phyloP scores from a whole-genome alignment of 345 rosid genomes.

The Passiflora organensis region DNA sequence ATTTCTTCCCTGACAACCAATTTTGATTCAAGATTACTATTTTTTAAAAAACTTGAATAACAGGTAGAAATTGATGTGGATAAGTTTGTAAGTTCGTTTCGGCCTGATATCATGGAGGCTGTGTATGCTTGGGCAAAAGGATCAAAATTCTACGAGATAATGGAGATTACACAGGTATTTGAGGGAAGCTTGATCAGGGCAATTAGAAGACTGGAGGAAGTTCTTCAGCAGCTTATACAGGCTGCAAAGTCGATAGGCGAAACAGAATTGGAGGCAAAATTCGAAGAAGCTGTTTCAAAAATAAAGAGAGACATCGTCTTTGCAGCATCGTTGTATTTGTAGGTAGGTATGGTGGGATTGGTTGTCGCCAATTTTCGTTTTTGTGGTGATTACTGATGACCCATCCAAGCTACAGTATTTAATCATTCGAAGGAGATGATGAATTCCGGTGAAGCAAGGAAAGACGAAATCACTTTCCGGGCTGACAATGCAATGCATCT shows the following conservation, averaged over 20 bases:
- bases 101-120: constrained; percentile 97
- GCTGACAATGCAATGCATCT: too few species aligned
- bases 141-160: constrained; percentile 86
- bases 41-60: constrained; percentile 1
- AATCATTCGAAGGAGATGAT: not conserved
- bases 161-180: constrained; percentile 89
- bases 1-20: too few species aligned
- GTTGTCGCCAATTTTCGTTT: not conserved
- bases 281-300: constrained; percentile 82
- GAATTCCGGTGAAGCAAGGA: not conserved
- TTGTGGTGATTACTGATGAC: too few species aligned
- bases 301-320: constrained; percentile 96
- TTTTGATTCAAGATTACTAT: not conserved
- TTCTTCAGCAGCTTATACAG: constrained; percentile 87
- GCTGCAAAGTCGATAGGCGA: constrained; percentile 91
- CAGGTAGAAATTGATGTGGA: constrained; percentile 91
- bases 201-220: constrained; percentile 92
- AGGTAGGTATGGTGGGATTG: not conserved
- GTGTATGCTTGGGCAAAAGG: constrained; percentile 98
- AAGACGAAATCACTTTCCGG: not conserved
- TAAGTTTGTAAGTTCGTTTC: constrained; percentile 71
- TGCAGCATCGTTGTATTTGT: constrained; percentile 90
- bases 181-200: constrained; percentile 99
- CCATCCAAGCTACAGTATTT: not conserved
- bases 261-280: constrained; percentile 69